phyloP scores from a whole-genome alignment of 164 flowering plant species.

The Umbilicus rupestris region DNA sequence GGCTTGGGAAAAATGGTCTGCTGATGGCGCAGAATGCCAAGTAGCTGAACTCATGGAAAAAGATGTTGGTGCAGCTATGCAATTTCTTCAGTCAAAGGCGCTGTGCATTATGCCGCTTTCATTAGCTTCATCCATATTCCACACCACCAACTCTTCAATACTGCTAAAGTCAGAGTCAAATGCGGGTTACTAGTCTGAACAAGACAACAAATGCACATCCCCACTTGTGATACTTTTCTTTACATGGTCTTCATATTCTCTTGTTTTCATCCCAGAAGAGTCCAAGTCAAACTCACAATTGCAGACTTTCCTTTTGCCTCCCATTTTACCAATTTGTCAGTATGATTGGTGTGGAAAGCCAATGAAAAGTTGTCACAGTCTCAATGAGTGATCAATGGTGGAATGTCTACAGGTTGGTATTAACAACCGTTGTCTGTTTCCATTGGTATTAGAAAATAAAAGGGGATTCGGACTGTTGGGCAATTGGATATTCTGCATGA shows the following conservation, averaged over 20 bases:
- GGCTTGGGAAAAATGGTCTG: constrained; percentile 6
- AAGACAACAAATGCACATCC: constrained; percentile 1
- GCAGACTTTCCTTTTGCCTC: background rate
- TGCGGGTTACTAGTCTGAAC: background rate
- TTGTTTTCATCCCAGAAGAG: background rate
- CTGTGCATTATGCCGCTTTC: constrained; percentile 13
- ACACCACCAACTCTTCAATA: background rate
- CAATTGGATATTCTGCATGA: too few relatives aligned
- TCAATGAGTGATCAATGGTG: background rate
- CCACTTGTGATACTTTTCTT: too few relatives aligned
- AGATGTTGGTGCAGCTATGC: constrained; percentile 11
- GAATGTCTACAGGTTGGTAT: background rate
- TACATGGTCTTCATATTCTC: background rate
- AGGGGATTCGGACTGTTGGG: too few relatives aligned
- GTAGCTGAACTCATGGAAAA: constrained; percentile 13
- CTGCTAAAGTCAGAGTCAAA: constrained; percentile 5
- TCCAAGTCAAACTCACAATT: background rate
- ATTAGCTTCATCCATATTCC: constrained; percentile 7
- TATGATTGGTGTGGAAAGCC: background rate
- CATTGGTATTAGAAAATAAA: too few relatives aligned
- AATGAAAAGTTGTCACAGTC: background rate
- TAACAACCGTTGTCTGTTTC: too few relatives aligned
- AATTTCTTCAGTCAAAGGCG: constrained; percentile 10
- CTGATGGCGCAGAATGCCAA: constrained; percentile 6
- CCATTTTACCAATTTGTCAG: background rate